These are phyloP conservation scores for Zygosaccharomyces bailii DNA, from an alignment of 805 yeast genomes.

Conservation along the genomic window DNA sequence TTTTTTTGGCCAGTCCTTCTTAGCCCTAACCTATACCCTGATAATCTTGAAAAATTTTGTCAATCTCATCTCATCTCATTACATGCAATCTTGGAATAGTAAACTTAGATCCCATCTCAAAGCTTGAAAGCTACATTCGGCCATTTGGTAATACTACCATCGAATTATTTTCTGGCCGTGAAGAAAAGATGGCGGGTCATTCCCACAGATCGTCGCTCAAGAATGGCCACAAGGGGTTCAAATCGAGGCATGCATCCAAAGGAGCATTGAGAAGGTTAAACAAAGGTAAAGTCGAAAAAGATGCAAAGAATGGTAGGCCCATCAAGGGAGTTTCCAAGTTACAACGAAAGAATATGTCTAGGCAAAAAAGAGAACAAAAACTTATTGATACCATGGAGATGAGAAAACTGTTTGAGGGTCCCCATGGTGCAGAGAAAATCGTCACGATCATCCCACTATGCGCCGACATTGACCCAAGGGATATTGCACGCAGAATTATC, in stretches of 20 bases:
- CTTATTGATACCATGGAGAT: constrained; percentile 54
- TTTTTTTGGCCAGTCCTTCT: not conserved
- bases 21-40: constrained; percentile 5
- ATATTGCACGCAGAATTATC: constrained; percentile 52
- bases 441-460: constrained; percentile 79
- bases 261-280: constrained; percentile 74
- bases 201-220: constrained; percentile 83
- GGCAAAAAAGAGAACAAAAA: constrained; percentile 73
- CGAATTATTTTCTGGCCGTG: not conserved
- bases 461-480: constrained; percentile 56
- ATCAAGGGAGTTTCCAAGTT: constrained; percentile 42
- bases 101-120: no score
- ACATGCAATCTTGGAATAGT: constrained; percentile 5
- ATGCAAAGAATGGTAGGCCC: constrained; percentile 47
- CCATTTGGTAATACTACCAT: not conserved
- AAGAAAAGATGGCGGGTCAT: constrained; percentile 69
- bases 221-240: constrained; percentile 84
- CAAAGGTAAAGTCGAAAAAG: constrained; percentile 87
- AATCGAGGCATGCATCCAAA: constrained; percentile 86
- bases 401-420: constrained; percentile 75
- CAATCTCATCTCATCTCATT: constrained; percentile 16
- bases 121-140: no score
- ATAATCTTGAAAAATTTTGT: constrained; percentile 16
- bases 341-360: constrained; percentile 75
- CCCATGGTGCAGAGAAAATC: constrained; percentile 76